These are phyloP conservation scores for Epichloe typhina DNA, from an alignment of 2,329 filamentous ascomycete species.

Conservation along the genomic window DNA sequence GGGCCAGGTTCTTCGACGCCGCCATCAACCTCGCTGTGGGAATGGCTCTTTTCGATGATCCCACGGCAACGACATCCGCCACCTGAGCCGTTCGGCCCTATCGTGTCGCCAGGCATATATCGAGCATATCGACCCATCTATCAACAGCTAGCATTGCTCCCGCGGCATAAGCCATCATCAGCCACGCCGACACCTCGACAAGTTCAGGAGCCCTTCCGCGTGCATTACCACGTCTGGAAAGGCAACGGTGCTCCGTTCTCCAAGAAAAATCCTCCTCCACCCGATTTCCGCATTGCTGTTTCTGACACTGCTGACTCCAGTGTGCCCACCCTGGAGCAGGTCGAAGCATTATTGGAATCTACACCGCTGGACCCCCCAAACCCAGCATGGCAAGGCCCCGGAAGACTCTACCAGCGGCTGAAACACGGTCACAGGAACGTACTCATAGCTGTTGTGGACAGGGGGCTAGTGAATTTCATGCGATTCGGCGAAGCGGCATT, in stretches of 20 bases:
- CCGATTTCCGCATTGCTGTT: conserved; percentile 78
- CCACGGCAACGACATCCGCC: conserved; percentile 13
- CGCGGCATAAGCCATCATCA: conserved; percentile 47
- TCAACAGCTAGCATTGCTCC: conserved; percentile 59
- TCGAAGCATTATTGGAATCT: conserved; percentile 57
- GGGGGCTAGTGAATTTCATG: conserved; percentile 81
- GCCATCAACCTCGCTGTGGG: conserved; percentile 26
- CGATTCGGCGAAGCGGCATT: conserved; percentile 71
- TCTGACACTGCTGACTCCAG: conserved; percentile 59
- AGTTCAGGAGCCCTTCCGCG: conserved; percentile 45
- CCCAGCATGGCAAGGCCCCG: conserved; percentile 25
- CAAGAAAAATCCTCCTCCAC: conserved; percentile 63
- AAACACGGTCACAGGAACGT: conserved; percentile 79
- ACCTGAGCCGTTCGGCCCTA: conserved; percentile 34
- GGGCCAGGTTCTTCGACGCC: conserved; percentile 3
- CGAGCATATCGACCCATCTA: conserved; percentile 61
- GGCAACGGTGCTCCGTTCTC: conserved; percentile 47
- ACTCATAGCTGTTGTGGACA: conserved; percentile 76
- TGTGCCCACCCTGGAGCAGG: conserved; percentile 60
- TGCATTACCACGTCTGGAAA: conserved; percentile 78
- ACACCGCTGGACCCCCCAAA: conserved; percentile 57
- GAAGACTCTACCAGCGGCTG: conserved; percentile 57
- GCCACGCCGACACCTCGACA: conserved; percentile 13
- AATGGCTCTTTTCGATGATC: conserved; percentile 41
- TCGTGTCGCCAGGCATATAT: conserved; percentile 50